phyloP scores from a whole-genome alignment of 2,329 filamentous ascomycete species.

The Penicillium sp. region DNA sequence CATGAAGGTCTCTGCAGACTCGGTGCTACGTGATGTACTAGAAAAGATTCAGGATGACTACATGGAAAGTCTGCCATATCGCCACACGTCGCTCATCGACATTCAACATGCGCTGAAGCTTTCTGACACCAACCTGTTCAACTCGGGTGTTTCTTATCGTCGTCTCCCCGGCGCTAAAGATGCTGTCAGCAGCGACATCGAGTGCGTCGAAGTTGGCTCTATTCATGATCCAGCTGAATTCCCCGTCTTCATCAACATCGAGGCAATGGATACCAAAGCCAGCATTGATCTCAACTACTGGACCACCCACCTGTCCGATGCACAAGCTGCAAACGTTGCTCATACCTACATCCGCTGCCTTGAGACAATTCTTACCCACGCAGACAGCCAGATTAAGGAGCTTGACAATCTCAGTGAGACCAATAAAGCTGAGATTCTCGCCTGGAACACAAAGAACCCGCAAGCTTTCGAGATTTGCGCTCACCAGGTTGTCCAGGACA shows the following conservation, averaged over 20 bases:
- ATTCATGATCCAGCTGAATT: slow-evolving; percentile 56
- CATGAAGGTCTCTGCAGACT: slow-evolving; percentile 40
- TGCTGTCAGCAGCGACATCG: slow-evolving; percentile 31
- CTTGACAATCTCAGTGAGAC: slow-evolving; percentile 45
- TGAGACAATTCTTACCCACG: slow-evolving; percentile 43
- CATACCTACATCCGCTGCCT: slow-evolving; percentile 42
- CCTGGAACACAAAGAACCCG: slow-evolving; percentile 35
- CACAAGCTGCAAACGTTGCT: slow-evolving; percentile 44
- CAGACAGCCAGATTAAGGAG: slow-evolving; percentile 35
- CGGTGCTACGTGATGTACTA: slow-evolving; percentile 43
- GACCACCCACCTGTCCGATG: slow-evolving; percentile 44
- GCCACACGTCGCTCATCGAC: slow-evolving; percentile 51
- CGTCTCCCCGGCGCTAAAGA: slow-evolving; percentile 40
- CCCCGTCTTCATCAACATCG: slow-evolving; percentile 53
- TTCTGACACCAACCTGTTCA: slow-evolving; percentile 48
- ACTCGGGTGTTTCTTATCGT: slow-evolving; percentile 55
- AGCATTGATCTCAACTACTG: slow-evolving; percentile 48
- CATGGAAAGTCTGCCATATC: slow-evolving; percentile 50
- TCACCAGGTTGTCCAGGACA: slow-evolving; percentile 33
- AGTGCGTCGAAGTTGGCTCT: slow-evolving; percentile 43
- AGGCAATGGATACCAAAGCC: slow-evolving; percentile 47
- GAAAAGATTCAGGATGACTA: slow-evolving; percentile 52
- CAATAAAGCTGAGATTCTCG: slow-evolving; percentile 34
- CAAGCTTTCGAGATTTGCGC: slow-evolving; percentile 31
- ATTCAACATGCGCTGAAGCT: slow-evolving; percentile 51